These are phyloP conservation scores for Debaryomyces tyrocola DNA, from an alignment of 805 yeast species.

Conservation along the genomic window DNA sequence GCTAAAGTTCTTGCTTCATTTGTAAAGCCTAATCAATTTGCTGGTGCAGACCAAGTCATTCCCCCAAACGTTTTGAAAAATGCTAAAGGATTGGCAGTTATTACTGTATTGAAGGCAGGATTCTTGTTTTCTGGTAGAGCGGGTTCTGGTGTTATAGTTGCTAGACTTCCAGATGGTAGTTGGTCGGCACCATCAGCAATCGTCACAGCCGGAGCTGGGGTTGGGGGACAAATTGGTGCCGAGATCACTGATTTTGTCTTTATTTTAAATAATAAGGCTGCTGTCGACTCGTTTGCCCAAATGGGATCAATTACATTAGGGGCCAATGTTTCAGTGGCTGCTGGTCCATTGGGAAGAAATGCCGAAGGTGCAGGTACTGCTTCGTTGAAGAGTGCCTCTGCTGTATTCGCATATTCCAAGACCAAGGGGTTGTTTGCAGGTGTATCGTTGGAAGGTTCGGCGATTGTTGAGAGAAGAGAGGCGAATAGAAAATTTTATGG, in stretches of 20 bases:
- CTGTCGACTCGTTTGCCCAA: slow-evolving; percentile 92
- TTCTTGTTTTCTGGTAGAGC: slow-evolving; percentile 95
- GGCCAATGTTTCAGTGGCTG: slow-evolving; percentile 92
- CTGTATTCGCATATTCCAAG: slow-evolving; percentile 90
- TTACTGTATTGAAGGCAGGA: slow-evolving; percentile 96
- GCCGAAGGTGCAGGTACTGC: slow-evolving; percentile 98
- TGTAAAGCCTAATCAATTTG: slow-evolving; percentile 89
- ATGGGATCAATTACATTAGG: slow-evolving; percentile 93
- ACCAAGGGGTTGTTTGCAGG: slow-evolving; percentile 98
- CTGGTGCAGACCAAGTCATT: slow-evolving; percentile 84
- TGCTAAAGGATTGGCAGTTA: slow-evolving; percentile 89
- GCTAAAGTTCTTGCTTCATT: slow-evolving; percentile 89
- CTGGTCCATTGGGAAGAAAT: slow-evolving; percentile 95
- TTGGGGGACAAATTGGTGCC: slow-evolving; percentile 96
- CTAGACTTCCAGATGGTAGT: slow-evolving; percentile 88
- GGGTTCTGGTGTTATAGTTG: slow-evolving; percentile 94
- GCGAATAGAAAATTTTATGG: slow-evolving; percentile 97
- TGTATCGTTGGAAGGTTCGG: slow-evolving; percentile 95
- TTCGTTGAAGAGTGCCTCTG: slow-evolving; percentile 80
- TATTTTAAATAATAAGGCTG: slow-evolving; percentile 80
- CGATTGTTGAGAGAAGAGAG: slow-evolving; percentile 93
- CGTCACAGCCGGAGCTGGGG: slow-evolving; percentile 97
- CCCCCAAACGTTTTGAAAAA: slow-evolving; percentile 85
- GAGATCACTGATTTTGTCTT: slow-evolving; percentile 96
- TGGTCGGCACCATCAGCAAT: slow-evolving; percentile 99